Evolutionary conservation across 1,139 yeast genomes (phyloP).

Genomic region (Kodamaea anthophila): DNA sequence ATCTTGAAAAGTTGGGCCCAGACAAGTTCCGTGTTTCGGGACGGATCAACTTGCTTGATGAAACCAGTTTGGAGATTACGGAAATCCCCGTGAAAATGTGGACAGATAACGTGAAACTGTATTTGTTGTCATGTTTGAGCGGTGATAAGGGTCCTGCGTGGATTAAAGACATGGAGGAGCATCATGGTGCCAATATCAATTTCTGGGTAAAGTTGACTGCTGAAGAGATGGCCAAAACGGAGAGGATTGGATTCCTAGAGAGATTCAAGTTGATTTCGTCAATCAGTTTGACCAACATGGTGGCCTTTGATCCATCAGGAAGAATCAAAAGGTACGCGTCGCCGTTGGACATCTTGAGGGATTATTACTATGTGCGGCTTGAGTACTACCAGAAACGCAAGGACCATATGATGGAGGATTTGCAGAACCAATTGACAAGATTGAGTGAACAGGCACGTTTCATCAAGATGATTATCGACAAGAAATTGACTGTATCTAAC

Average conservation of each 20-base stretch:
- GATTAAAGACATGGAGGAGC: conserved; percentile 95
- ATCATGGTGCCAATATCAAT: conserved; percentile 75
- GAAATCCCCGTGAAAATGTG: conserved; percentile 92
- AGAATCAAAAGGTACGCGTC: conserved; percentile 76
- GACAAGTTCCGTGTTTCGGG: conserved; percentile 78
- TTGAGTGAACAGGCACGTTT: conserved; percentile 84
- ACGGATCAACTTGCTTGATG: conserved; percentile 72
- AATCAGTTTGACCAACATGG: conserved; percentile 80
- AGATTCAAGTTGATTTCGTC: conserved; percentile 72
- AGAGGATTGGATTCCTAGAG: conserved; percentile 69
- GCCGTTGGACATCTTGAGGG: conserved; percentile 72
- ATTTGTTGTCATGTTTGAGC: conserved; percentile 70
- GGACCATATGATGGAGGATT: conserved; percentile 63
- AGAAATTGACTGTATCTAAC: conserved; percentile 63
- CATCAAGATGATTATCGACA: conserved; percentile 82
- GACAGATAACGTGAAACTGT: conserved; percentile 89
- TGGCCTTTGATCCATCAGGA: conserved; percentile 91
- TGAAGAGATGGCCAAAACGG: conserved; percentile 80
- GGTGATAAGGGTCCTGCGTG: conserved; percentile 67
- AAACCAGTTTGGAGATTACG: conserved; percentile 76
- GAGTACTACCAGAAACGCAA: conserved; percentile 90
- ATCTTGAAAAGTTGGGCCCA: conserved; percentile 53
- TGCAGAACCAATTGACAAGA: conserved; percentile 70
- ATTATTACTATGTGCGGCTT: conserved; percentile 79
- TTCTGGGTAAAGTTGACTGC: conserved; percentile 69